A percentile compares a stretch with the other conserved stretches of the same genome.
phyloP scores from a whole-genome alignment of 345 rosid species.

The Passiflora organensis region DNA sequence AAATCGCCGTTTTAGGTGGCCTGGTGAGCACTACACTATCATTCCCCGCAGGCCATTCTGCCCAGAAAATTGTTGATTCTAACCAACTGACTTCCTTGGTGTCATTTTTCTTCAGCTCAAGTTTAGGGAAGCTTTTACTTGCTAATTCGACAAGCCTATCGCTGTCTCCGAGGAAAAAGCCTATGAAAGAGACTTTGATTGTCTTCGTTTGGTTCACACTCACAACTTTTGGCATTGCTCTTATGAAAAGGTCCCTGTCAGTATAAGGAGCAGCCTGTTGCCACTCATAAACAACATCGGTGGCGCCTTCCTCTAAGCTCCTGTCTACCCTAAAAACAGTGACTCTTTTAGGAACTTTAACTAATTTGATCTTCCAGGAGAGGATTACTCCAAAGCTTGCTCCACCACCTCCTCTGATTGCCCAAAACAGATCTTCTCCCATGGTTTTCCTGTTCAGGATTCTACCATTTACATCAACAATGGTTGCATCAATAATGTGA shows the following conservation, averaged over 20 bases:
- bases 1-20: not conserved
- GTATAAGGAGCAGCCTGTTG: conserved; percentile 30
- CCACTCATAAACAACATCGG: conserved; percentile 31
- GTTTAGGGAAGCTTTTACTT: not conserved
- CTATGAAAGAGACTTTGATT: not conserved
- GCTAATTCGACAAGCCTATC: not conserved
- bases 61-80: conserved; percentile 8
- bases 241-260: conserved; percentile 31
- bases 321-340: conserved; percentile 26
- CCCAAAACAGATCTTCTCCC: conserved; percentile 9
- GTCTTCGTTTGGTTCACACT: not conserved
- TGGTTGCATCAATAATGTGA: not conserved
- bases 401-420: conserved; percentile 6
- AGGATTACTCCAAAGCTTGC: conserved; percentile 7
- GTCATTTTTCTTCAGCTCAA: not conserved
- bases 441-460: not conserved
- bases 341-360: conserved; percentile 5
- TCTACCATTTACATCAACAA: conserved; percentile 2
- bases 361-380: conserved; percentile 7
- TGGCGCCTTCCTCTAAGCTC: conserved; percentile 29
- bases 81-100: conserved; percentile 7
- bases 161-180: conserved; percentile 8
- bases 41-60: not conserved
- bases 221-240: conserved; percentile 13
- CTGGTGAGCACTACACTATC: not conserved